phyloP scores from a whole-genome alignment of 2,329 filamentous ascomycete species.

The Aureobasidium sp. region DNA sequence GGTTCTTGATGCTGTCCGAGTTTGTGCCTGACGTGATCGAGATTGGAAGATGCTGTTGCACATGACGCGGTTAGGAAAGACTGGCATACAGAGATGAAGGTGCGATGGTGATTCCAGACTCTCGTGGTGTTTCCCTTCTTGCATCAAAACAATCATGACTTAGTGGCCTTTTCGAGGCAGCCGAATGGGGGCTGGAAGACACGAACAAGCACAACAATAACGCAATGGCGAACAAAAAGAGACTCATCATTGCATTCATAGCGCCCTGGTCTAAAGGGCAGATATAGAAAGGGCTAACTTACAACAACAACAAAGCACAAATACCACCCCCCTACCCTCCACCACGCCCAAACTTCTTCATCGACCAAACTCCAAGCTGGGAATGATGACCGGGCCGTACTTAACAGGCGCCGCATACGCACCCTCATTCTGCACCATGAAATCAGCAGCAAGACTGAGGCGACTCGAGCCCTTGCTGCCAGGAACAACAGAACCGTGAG shows the following conservation, averaged over 20 bases:
- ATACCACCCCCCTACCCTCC: neutral
- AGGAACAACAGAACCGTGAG: slow-evolving; percentile 20
- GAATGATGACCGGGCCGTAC: slow-evolving; percentile 93
- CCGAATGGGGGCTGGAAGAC: neutral
- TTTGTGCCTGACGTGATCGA: no score
- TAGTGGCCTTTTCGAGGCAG: no score
- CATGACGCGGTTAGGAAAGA: neutral
- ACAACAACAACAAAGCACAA: neutral
- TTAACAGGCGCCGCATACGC: slow-evolving; percentile 78
- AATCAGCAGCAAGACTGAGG: slow-evolving; percentile 87
- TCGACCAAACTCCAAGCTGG: slow-evolving; percentile 50
- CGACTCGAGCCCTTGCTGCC: slow-evolving; percentile 31
- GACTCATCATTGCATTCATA: neutral
- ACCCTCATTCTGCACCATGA: slow-evolving; percentile 90
- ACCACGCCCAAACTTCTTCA: neutral
- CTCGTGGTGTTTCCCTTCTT: no score
- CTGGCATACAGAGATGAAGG: neutral
- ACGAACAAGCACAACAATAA: neutral
- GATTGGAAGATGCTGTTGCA: no score
- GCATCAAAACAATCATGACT: no score
- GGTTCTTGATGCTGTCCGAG: no score
- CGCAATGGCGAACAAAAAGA: neutral
- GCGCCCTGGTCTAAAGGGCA: neutral
- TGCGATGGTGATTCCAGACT: neutral
- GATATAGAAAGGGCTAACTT: neutral